Base-by-base conservation (phyloP, 2,329 filamentous ascomycete genomes). In the Coleophoma eucalyptorum region DNA sequence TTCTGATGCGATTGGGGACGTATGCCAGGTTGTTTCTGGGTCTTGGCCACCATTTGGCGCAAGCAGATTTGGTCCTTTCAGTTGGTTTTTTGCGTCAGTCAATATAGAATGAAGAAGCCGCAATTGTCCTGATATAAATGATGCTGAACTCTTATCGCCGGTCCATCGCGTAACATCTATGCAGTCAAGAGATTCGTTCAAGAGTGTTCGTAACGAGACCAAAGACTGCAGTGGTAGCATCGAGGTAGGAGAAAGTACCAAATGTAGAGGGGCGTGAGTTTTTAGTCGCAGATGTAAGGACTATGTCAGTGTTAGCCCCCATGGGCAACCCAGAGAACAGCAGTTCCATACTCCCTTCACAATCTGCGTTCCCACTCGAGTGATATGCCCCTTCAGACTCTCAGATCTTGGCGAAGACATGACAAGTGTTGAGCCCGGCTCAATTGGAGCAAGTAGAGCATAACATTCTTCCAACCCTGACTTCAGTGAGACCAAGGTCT, bases 341-440 rank as follows among this genome's bases (percentile, higher is more conserved):
- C 20, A 35, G 31, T 4, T 43, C 78, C 85, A 61, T 76, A 92
- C 89, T 58, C 91, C 93, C 68, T 96, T 96, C 56, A 96, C 87
- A 56, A 99, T 87, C 47, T 87, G 84, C n/a, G 90, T 90, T 37
- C 94, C 94, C 34, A 96, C 83, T 49, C 94, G 83, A 1, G 93
- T 97, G 53, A 97, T 83, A 61, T 90, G 89, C 16, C 94, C 94
- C 69, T 99, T 99, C 55, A 97, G 84, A 58, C 81, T 84, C 72
- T 99, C 94, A 50, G 90, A 93, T 50, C 92, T 83, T 50, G 87
- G 80, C 13, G 92, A 95, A 55, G 89, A 94, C 58, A 99, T 79
- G 31, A 94, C 92, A 26, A 99, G 81, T 1, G 93, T 99, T 61
- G 86, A 92, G 8, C 91, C 91, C 1, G 87, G 85, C 64, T 96